Evolutionary conservation across 1,284 basidiomycete species (phyloP).

Genomic region (Inonotus hispidus): DNA sequence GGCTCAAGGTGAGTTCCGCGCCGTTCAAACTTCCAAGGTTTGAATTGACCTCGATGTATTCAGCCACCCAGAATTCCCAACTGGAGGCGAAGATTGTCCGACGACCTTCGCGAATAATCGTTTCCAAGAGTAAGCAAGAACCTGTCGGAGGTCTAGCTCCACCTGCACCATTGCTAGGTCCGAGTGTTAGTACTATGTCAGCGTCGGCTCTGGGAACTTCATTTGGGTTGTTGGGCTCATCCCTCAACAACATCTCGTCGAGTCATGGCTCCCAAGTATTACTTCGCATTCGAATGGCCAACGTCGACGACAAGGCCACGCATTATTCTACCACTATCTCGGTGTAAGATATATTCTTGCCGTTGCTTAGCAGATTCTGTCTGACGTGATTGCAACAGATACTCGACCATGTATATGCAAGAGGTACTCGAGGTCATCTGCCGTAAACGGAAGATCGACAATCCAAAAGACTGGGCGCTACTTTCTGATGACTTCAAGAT

Average conservation of each 20-base stretch:
- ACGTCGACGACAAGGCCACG: constrained; percentile 65
- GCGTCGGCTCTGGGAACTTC: constrained; percentile 37
- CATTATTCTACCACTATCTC: constrained; percentile 84
- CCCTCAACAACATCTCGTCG: constrained; percentile 60
- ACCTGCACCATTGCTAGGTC: constrained; percentile 23
- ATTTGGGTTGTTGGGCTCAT: constrained; percentile 49
- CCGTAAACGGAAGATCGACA: constrained; percentile 63
- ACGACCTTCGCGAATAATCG: constrained; percentile 63
- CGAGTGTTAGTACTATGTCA: constrained; percentile 31
- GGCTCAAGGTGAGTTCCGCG: constrained; percentile 55
- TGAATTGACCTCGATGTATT: neutral
- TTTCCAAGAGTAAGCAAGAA: constrained; percentile 48
- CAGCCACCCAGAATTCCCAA: constrained; percentile 80
- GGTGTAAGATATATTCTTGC: constrained; percentile 52
- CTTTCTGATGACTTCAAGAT: constrained; percentile 75
- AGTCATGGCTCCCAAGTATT: constrained; percentile 75
- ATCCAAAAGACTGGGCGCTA: constrained; percentile 81
- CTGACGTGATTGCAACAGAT: constrained; percentile 38
- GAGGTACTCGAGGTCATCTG: constrained; percentile 89
- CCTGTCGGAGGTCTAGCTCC: constrained; percentile 25
- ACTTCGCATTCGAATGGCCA: constrained; percentile 72
- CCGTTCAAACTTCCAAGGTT: neutral
- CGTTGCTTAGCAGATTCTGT: neutral
- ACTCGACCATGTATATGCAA: constrained; percentile 95
- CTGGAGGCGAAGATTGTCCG: constrained; percentile 74